Evolutionary conservation across 306 rosid genomes (phyloP), one percentile per base, ranked within the genome.

Genomic region (Castanopsis chinensis): DNA sequence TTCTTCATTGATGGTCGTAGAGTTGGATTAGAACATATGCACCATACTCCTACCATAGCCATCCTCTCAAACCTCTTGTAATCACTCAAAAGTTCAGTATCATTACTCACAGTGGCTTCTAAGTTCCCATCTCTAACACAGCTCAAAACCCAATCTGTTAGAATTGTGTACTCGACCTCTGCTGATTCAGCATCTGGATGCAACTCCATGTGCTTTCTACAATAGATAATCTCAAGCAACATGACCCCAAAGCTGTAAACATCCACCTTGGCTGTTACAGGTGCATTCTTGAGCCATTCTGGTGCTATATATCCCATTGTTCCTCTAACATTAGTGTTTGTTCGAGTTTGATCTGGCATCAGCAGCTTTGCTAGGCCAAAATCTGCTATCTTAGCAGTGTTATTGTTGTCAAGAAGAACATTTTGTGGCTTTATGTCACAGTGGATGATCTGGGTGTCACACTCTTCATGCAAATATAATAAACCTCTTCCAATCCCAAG

Each of bases 221-320:
- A 72, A 20, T 14, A 72, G 53, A 84, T 52, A 65, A 82, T 77
- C 77, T 84, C 87, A 19, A 80, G 27, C 56, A 84, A 60, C 77
- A 80, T 52, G 6, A 84, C 82, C 0, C 85, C 85, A 21, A 80
- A 80, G 77, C 85, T 84, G 67, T 84, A 84, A 32, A 84, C 74
- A 80, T 84, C 87, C 33, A 84, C 84, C 74, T 84, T 76, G 35
- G 82, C 20, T 2, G 87, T 80, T 25, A 80, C 33, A 4, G 87
- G 80, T n/a, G 80, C 85, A 77, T 77, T 84, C 57, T 81, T 84
- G 18, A 80, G 87, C 85, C 82, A 80, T 60, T 84, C 85, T 53
- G 87, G 87, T 53, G 87, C 87, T 82, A 84, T 73, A 43, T 84
- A 84, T 73, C 85, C 85, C 87, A 84, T 43, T 37, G 87, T 84